These are phyloP conservation scores for Globisporangium camurandrum DNA, from an alignment of 352 stramenopile species.

Conservation along the genomic window DNA sequence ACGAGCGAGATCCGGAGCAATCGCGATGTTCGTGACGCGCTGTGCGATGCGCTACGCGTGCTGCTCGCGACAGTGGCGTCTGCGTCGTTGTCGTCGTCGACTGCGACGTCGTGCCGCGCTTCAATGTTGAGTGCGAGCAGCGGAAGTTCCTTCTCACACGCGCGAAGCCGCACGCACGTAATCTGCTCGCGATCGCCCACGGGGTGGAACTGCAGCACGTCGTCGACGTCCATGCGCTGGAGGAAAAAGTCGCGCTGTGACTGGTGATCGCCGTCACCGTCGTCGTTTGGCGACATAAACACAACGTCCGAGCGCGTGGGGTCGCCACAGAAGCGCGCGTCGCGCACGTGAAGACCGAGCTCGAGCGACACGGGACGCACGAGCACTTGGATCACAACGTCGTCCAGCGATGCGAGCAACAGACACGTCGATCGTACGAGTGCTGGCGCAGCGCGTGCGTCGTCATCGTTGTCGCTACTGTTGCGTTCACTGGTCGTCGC, in stretches of 20 bases:
- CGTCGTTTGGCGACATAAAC: too few relatives aligned
- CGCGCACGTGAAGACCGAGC: conserved; percentile 54
- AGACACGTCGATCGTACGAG: conserved; percentile 8
- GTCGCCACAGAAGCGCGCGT: conserved; percentile 57
- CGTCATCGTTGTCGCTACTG: background rate
- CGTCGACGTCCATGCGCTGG: conserved; percentile 45
- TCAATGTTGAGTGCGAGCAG: too few relatives aligned
- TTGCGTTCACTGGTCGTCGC: background rate
- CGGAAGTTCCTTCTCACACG: conserved; percentile 58
- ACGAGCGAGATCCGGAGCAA: conserved; percentile 57
- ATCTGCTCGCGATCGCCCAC: conserved; percentile 65
- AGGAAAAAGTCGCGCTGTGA: too few relatives aligned
- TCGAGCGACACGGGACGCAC: conserved; percentile 60
- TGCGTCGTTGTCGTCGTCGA: conserved; percentile 14
- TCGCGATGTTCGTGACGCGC: conserved; percentile 9
- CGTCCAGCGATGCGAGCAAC: conserved; percentile 35
- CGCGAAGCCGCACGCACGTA: conserved; percentile 54
- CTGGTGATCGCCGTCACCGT: too few relatives aligned
- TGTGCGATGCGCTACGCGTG: conserved; percentile 1
- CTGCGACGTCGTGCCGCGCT: conserved; percentile 7
- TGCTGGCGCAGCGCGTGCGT: too few relatives aligned
- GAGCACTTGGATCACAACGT: conserved; percentile 67
- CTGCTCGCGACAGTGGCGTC: conserved; percentile 3
- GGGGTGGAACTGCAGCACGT: conserved; percentile 64
- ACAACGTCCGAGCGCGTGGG: conserved; percentile 54